phyloP scores from a whole-genome alignment of 139 green algal species.

The Coccomyxa sp. region DNA sequence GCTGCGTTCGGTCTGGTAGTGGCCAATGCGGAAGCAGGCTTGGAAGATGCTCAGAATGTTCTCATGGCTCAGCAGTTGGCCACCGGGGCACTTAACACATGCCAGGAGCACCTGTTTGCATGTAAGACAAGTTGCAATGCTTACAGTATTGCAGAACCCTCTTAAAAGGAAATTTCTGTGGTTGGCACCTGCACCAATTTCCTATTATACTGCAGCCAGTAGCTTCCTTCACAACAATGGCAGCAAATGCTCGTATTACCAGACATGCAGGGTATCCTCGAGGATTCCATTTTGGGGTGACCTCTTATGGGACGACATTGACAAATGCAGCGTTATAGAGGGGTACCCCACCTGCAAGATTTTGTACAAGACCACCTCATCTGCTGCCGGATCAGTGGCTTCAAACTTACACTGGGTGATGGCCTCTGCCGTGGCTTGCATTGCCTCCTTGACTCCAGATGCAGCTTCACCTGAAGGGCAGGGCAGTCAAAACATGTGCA shows the following conservation, averaged over 20 bases:
- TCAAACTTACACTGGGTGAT: constrained; percentile 94
- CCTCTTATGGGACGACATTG: no score
- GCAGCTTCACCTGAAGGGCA: constrained; percentile 30
- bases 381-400: constrained; percentile 75
- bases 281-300: no score
- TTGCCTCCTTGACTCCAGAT: constrained; percentile 48
- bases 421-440: constrained; percentile 82
- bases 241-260: no score
- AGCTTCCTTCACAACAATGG: no score
- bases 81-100: constrained; percentile 46
- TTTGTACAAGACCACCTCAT: constrained; percentile 92
- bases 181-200: not conserved
- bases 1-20: constrained; percentile 55
- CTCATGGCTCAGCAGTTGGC: constrained; percentile 51
- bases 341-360: constrained; percentile 76
- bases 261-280: no score
- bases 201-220: no score
- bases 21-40: constrained; percentile 79
- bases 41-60: constrained; percentile 74
- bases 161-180: not conserved
- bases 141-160: not conserved
- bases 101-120: constrained; percentile 51
- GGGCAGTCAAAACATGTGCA: not conserved
- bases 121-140: not conserved
- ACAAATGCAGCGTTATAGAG: no score